Conservation (phyloP, 2,329 filamentous ascomycete genomes). For the Neonectria hederae region DNA sequence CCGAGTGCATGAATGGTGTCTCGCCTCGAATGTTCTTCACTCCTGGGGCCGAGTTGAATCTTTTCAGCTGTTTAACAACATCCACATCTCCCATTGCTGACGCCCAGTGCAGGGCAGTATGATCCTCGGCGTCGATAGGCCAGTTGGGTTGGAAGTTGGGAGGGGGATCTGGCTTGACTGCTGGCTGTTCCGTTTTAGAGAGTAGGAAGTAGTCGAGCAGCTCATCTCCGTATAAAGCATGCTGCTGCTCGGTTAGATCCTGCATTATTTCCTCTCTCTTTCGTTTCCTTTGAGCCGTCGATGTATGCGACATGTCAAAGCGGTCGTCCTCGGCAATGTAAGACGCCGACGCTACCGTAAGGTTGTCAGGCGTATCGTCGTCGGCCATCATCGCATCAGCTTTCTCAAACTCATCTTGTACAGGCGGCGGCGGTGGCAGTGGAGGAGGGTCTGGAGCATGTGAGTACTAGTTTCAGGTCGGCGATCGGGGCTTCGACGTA, state of each 20-base stretch:
- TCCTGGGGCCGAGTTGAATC: slow-evolving; percentile 78
- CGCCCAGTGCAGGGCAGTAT: slow-evolving; percentile 96
- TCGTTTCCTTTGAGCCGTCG: slow-evolving; percentile 74
- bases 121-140: slow-evolving; percentile 90
- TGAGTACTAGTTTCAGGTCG: slow-evolving; percentile 13
- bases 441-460: slow-evolving; percentile 33
- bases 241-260: slow-evolving; percentile 79
- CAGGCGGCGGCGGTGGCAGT: slow-evolving; percentile 33
- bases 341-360: slow-evolving; percentile 84
- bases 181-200: slow-evolving; percentile 79
- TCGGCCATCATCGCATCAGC: slow-evolving; percentile 72
- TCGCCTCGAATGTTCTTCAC: slow-evolving; percentile 79
- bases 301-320: slow-evolving; percentile 73
- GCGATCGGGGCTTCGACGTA: slow-evolving; percentile 29
- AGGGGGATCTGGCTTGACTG: slow-evolving; percentile 80
- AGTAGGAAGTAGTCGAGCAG: slow-evolving; percentile 96
- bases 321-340: slow-evolving; percentile 87
- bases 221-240: slow-evolving; percentile 91
- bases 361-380: slow-evolving; percentile 84
- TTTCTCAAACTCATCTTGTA: slow-evolving; percentile 71
- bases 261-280: slow-evolving; percentile 75
- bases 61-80: slow-evolving; percentile 86
- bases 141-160: slow-evolving; percentile 88
- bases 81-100: slow-evolving; percentile 96
- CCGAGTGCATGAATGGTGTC: slow-evolving; percentile 92